Evolutionary conservation across 2,329 filamentous ascomycete genomes (phyloP).

Genomic region (Fusarium longipes): DNA sequence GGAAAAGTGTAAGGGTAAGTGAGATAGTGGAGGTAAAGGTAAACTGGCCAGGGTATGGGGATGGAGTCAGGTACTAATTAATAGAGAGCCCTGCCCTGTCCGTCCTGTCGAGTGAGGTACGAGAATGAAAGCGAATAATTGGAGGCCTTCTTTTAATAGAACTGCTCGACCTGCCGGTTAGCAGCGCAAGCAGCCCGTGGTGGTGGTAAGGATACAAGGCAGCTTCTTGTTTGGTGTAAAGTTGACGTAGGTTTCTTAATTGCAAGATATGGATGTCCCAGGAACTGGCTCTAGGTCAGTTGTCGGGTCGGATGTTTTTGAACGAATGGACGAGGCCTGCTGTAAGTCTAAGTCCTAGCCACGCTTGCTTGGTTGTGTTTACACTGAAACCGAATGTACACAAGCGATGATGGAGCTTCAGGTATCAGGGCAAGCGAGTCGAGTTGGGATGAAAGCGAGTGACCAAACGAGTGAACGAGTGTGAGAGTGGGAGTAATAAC

Average conservation of each 20-base stretch:
- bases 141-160: not conserved
- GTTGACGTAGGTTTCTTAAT: slow-evolving; percentile 1
- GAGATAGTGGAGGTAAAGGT: slow-evolving; percentile 9
- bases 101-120: slow-evolving; percentile 1
- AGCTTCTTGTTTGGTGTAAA: slow-evolving; percentile 6
- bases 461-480: slow-evolving; percentile 17
- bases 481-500: slow-evolving; percentile 3
- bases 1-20: not conserved
- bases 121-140: not conserved
- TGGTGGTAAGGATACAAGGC: not conserved
- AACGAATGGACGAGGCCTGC: slow-evolving; percentile 8
- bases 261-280: not conserved
- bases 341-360: not conserved
- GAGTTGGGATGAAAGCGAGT: slow-evolving; percentile 20
- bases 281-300: too few species aligned
- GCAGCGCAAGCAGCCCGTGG: not conserved
- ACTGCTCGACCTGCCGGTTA: not conserved
- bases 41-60: not conserved
- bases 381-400: slow-evolving; percentile 22
- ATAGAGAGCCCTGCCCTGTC: not conserved
- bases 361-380: slow-evolving; percentile 8
- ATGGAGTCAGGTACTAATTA: slow-evolving; percentile 5
- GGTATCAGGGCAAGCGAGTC: slow-evolving; percentile 2
- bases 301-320: not conserved
- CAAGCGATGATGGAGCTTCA: slow-evolving; percentile 5